Percentiles rank a stretch among this genome's conserved stretches.
These are phyloP conservation scores for Gillenia trifoliata DNA, from an alignment of 306 rosid species.

Conservation along the genomic window DNA sequence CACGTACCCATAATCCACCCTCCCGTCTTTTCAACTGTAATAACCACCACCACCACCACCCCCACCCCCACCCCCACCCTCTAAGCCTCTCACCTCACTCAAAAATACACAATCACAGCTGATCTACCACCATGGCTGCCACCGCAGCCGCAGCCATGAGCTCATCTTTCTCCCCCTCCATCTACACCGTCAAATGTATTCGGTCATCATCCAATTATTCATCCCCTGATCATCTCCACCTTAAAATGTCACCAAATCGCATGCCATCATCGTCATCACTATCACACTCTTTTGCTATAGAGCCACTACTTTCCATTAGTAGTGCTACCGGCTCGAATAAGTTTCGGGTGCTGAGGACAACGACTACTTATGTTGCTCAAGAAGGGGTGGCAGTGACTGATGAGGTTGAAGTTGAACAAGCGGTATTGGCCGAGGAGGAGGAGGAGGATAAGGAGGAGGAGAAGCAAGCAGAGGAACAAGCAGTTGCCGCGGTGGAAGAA, in stretches of 20 bases:
- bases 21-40: background rate
- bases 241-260: slow-evolving; percentile 32
- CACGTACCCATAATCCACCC: background rate
- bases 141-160: slow-evolving; percentile 57
- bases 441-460: slow-evolving; percentile 1
- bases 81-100: background rate
- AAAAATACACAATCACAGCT: background rate
- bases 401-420: slow-evolving; percentile 32
- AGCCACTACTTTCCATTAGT: slow-evolving; percentile 28
- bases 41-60: slow-evolving; percentile 10
- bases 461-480: slow-evolving; percentile 13
- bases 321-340: slow-evolving; percentile 21
- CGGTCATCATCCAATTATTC: slow-evolving; percentile 33
- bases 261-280: slow-evolving; percentile 16
- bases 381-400: slow-evolving; percentile 44
- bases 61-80: background rate
- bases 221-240: slow-evolving; percentile 28
- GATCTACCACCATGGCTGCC: slow-evolving; percentile 48
- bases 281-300: slow-evolving; percentile 27
- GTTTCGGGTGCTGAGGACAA: slow-evolving; percentile 39
- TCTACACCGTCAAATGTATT: slow-evolving; percentile 41
- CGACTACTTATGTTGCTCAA: slow-evolving; percentile 51
- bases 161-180: slow-evolving; percentile 56
- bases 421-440: slow-evolving; percentile 3
- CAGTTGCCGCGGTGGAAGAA: background rate